Conservation (phyloP, 2,329 filamentous ascomycete genomes). For the Aspergillus latus region DNA sequence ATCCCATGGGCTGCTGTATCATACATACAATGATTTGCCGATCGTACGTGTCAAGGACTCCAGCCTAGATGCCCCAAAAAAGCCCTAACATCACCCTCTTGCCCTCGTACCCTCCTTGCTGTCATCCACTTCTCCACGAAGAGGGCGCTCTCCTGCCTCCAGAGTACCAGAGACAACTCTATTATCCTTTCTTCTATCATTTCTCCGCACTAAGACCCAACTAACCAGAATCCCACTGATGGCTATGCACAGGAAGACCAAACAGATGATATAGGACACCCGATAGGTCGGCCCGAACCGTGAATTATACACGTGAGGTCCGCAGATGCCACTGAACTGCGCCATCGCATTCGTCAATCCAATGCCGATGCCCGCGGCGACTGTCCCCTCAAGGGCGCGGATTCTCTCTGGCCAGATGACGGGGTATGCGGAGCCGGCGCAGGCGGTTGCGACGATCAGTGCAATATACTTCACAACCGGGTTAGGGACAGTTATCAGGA, state of each 20-base stretch:
- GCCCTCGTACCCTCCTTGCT: too few species aligned
- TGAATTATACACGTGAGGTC: slow-evolving; percentile 44
- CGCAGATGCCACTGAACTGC: slow-evolving; percentile 45
- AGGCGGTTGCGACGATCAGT: slow-evolving; percentile 37
- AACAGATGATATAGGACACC: slow-evolving; percentile 38
- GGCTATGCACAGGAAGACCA: slow-evolving; percentile 31
- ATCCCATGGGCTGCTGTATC: too few species aligned
- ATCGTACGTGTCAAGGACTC: too few species aligned
- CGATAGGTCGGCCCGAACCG: slow-evolving; percentile 43
- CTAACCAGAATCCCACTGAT: slow-evolving; percentile 29
- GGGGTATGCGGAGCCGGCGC: slow-evolving; percentile 44
- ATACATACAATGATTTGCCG: too few species aligned
- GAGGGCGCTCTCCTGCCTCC: too few species aligned
- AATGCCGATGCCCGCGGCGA: slow-evolving; percentile 43
- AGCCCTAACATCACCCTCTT: too few species aligned
- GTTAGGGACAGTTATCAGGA: slow-evolving; percentile 38
- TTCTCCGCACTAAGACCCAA: slow-evolving; percentile 26
- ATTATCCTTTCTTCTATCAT: not conserved
- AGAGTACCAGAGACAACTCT: not conserved
- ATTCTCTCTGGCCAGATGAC: slow-evolving; percentile 49
- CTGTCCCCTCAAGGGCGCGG: slow-evolving; percentile 42
- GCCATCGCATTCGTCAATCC: slow-evolving; percentile 47
- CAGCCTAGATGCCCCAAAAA: too few species aligned
- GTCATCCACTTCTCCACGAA: too few species aligned
- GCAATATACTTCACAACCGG: slow-evolving; percentile 39